These are phyloP conservation scores for Citrus medica DNA, from an alignment of 345 rosid genomes.

Conservation along the genomic window DNA sequence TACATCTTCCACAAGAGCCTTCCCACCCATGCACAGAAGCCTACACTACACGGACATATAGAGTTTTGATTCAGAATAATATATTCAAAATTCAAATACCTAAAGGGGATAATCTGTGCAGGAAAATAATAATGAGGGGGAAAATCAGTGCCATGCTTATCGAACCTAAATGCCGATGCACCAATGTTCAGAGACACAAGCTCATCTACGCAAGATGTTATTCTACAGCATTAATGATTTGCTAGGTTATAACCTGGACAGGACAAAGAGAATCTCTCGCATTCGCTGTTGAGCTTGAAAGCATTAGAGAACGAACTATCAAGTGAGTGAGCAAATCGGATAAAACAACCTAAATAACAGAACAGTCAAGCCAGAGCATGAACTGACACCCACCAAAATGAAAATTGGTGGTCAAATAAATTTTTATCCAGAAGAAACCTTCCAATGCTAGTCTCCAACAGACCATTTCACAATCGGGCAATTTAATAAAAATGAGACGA, in stretches of 20 bases:
- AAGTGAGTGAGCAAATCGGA: neutral
- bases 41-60: conserved; percentile 23
- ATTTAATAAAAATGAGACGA: too few species aligned
- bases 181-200: neutral
- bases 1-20: conserved; percentile 35
- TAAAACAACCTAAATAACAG: neutral
- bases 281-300: neutral
- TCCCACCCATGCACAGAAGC: conserved; percentile 25
- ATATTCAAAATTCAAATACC: neutral
- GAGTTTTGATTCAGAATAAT: too few species aligned
- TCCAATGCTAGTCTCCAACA: neutral
- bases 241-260: neutral
- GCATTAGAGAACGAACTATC: neutral
- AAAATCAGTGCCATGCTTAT: neutral
- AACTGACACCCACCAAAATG: neutral
- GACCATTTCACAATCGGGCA: neutral
- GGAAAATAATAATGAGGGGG: neutral
- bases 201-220: neutral
- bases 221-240: neutral
- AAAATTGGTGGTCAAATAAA: neutral
- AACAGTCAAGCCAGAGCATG: neutral
- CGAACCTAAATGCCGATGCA: neutral
- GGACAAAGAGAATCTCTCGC: neutral
- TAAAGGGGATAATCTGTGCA: neutral
- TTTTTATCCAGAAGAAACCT: neutral